These are phyloP conservation scores for Xerophyta viscosa DNA, from an alignment of 106 monocot genomes.

Conservation along the genomic window DNA sequence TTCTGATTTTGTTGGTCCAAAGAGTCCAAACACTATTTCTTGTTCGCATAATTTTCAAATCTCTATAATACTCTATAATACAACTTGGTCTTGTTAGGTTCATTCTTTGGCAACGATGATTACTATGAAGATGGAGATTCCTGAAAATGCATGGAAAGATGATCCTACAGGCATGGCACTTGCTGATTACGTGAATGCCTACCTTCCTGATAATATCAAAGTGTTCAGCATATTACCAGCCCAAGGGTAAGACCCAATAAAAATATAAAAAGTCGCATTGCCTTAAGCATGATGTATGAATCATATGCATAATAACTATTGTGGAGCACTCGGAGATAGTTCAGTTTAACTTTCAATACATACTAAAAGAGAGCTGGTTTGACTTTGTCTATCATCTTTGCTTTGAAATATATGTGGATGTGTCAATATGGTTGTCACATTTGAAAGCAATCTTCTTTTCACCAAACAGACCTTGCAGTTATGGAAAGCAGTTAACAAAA, in stretches of 20 bases:
- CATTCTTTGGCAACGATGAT: conserved; percentile 97
- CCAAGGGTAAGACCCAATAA: conserved; percentile 38
- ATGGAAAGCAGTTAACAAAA: too few species aligned
- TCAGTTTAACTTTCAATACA: too few species aligned
- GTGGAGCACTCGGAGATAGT: too few species aligned
- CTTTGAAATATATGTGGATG: too few species aligned
- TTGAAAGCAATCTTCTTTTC: too few species aligned
- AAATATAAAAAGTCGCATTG: neutral
- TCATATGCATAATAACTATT: neutral
- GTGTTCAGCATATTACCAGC: conserved; percentile 95
- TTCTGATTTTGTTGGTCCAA: too few species aligned
- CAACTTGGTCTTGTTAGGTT: conserved; percentile 33
- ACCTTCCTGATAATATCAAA: conserved; percentile 67
- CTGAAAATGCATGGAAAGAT: conserved; percentile 74
- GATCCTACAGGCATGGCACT: conserved; percentile 63
- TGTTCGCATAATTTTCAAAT: neutral
- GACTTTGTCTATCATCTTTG: too few species aligned
- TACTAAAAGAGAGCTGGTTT: too few species aligned
- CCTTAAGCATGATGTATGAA: neutral
- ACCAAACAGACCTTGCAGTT: too few species aligned
- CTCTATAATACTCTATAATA: neutral
- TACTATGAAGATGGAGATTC: conserved; percentile 93
- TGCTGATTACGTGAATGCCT: conserved; percentile 68
- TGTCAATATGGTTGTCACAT: too few species aligned
- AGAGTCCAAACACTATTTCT: neutral